Evolutionary conservation across 768 basidiomycete genomes (phyloP).

Genomic region (Rhizopogon roseolus): DNA sequence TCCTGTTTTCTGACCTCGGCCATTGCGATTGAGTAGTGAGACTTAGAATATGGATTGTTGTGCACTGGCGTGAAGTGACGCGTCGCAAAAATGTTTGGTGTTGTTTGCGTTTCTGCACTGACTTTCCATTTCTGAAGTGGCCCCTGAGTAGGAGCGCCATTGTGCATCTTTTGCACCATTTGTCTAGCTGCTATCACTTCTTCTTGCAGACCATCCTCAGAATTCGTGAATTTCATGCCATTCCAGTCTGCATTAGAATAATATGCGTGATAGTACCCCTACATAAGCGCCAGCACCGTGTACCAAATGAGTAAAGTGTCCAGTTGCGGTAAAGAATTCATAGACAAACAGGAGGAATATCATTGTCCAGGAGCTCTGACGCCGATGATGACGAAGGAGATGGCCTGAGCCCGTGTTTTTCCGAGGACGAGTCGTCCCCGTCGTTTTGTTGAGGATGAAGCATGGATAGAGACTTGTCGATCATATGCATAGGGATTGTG

Average conservation of each 20-base stretch:
- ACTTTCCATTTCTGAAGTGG: conserved; percentile 13
- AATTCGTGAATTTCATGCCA: conserved; percentile 13
- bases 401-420: conserved; percentile 25
- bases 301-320: conserved; percentile 39
- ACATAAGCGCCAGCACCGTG: conserved; percentile 43
- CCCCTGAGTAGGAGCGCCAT: conserved; percentile 12
- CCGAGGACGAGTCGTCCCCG: conserved; percentile 20
- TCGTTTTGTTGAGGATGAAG: conserved; percentile 25
- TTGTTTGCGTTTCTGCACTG: conserved; percentile 24
- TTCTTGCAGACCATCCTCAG: neutral
- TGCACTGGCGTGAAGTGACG: conserved; percentile 40
- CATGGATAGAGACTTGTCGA: conserved; percentile 31
- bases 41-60: conserved; percentile 36
- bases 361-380: conserved; percentile 25
- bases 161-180: neutral
- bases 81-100: conserved; percentile 53
- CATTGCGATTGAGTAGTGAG: conserved; percentile 49
- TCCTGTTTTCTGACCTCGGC: conserved; percentile 81
- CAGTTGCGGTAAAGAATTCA: conserved; percentile 35
- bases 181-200: neutral
- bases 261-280: conserved; percentile 37
- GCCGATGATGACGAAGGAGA: conserved; percentile 20
- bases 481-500: conserved; percentile 39
- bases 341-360: conserved; percentile 44
- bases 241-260: conserved; percentile 29